Evolutionary conservation across 2,329 filamentous ascomycete species (phyloP), one percentile per base, ranked within the genome.

Genomic region (Monosporascus sp.): DNA sequence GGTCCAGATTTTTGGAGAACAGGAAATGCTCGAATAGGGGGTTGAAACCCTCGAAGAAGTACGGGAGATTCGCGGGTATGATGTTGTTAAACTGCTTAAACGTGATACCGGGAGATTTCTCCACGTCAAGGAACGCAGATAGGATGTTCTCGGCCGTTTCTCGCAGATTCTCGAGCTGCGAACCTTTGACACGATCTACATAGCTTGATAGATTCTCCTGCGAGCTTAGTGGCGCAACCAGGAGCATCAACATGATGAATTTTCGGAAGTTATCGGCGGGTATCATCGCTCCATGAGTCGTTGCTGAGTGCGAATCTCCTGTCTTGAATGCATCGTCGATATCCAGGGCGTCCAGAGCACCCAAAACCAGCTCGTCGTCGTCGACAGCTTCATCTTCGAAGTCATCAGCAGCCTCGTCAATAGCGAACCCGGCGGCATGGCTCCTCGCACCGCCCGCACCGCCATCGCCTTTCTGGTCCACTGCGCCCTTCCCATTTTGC

Each of bases 21-120:
- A 90, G 76, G 59, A 91, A 90, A 64, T 86, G 84, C 58, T 89
- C 86, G 65, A 90, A 90, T 1, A 91, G 71, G 1, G 83, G 77
- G 56, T 81, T 83, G 57, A 90, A 79, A 0, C 85, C 84, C 50
- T 79, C 73, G 63, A 91, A 89, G 1, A 91, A 69, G 60, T 82
- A 83, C 1, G 86, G 86, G 50, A 86, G 76, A 46, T 80, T 80
- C 34, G 75, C 71, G 9, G 82, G 79, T 51, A 88, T 72, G 34
- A 86, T 76, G 6, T 72, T 70, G 63, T 80, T 78, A 70, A 88
- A 89, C 39, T 80, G 80, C 47, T 72, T 70, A 60, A 82, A 86
- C 54, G 76, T 82, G 60, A 89, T 79, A 5, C 83, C 82, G 0
- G 84, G 83, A 6, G 78, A 78, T 48, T 79, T 79, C 62, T 89